Conservation (phyloP, 371 early-diverging fungal genomes). For the Circinella umbellata region DNA sequence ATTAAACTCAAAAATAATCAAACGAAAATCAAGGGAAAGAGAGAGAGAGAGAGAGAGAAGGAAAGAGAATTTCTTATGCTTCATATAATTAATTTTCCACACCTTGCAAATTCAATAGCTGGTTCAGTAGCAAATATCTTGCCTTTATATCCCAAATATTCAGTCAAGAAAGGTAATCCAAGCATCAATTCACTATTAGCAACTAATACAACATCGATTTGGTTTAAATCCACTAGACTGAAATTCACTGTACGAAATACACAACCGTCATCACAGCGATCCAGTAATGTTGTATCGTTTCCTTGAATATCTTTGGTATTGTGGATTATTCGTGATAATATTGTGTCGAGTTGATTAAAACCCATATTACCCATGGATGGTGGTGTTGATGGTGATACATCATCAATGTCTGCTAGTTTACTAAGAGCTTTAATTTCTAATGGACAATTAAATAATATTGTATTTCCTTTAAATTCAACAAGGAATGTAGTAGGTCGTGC, state of each 20-base stretch:
- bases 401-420: slow-evolving; percentile 5
- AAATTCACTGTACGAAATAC: slow-evolving; percentile 60
- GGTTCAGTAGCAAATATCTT: slow-evolving; percentile 84
- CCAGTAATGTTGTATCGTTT: neutral
- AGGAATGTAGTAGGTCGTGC: slow-evolving; percentile 39
- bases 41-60: too few species aligned
- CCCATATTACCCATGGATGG: neutral
- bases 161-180: slow-evolving; percentile 85
- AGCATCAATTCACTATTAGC: slow-evolving; percentile 76
- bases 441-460: slow-evolving; percentile 48
- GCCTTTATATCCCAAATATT: slow-evolving; percentile 83
- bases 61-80: too few species aligned
- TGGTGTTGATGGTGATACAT: neutral
- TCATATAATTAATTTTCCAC: neutral
- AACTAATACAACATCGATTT: slow-evolving; percentile 79
- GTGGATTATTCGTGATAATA: neutral
- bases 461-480: slow-evolving; percentile 38
- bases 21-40: too few species aligned
- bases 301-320: slow-evolving; percentile 7
- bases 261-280: slow-evolving; percentile 3
- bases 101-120: slow-evolving; percentile 74
- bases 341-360: slow-evolving; percentile 2
- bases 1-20: too few species aligned
- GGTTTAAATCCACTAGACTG: slow-evolving; percentile 55
- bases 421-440: slow-evolving; percentile 31